Evolutionary conservation across 2,329 filamentous ascomycete genomes (phyloP).

Genomic region (Cladosporium oxysporum): DNA sequence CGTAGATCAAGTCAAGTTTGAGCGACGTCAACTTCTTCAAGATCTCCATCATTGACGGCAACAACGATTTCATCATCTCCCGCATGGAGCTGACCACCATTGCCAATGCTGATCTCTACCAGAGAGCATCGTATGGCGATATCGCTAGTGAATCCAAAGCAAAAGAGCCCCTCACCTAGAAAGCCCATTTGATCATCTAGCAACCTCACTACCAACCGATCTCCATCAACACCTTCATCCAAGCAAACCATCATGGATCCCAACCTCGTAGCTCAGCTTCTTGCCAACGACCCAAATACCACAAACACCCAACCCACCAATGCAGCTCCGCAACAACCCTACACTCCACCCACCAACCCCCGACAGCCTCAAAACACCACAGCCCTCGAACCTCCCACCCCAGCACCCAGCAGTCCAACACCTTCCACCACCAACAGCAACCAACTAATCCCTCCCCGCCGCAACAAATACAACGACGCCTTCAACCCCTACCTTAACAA

Average conservation of each 20-base stretch:
- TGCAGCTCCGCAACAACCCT: not conserved
- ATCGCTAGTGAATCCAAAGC: not conserved
- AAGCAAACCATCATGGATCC: not conserved
- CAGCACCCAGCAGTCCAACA: not conserved
- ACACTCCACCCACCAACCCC: not conserved
- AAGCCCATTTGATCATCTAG: not conserved
- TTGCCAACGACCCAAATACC: not conserved
- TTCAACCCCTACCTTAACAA: not conserved
- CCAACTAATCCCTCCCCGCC: not conserved
- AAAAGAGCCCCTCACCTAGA: not conserved
- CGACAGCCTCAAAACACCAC: not conserved
- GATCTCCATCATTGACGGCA: not conserved
- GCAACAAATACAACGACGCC: not conserved
- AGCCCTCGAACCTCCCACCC: not conserved
- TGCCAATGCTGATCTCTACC: not conserved
- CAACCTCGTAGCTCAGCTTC: not conserved
- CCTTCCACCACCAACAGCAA: not conserved
- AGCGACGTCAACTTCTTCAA: not conserved
- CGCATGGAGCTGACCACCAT: not conserved
- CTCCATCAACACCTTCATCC: not conserved
- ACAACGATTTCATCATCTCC: not conserved
- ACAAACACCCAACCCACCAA: not conserved
- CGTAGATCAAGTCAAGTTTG: not conserved
- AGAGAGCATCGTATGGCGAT: not conserved
- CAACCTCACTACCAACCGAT: not conserved